Base-by-base conservation (phyloP, 257 asterid genomes). In the Jaltomata sinuosa region DNA sequence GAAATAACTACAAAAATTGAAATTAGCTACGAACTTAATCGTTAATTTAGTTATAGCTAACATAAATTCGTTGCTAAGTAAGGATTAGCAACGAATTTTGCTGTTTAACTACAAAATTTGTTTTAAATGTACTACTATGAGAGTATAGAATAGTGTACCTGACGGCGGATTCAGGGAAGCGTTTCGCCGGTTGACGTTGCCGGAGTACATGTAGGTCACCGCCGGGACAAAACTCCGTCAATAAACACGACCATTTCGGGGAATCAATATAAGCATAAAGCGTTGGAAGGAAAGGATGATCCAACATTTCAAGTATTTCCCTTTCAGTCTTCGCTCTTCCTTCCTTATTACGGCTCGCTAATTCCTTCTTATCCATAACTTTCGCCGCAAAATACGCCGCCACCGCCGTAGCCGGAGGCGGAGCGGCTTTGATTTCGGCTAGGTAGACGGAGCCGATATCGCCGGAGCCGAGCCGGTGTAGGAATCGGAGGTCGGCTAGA, bases 171-270 rank as follows among this genome's bases (percentile, higher is more conserved):
- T 93, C 96, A 15, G 96, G 92, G 92, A 94, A 96, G 71, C 98
- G 97, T 88, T 94, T 95, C 34, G 90, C 84, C 6, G 98, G 97
- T 88, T 96, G 99, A 5, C 97, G 97, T 88, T 95, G 99, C 54
- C 99, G 98, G 92, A 96, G 97, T 76, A 95, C 95, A 83, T 96
- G 99, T 27, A 96, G 92, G 88, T 96, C 99, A 29, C 99, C 99
- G 85, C 98, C 99, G 87, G 99, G 98, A 83, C 98, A 94, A 84
- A 95, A 95, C 88, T 96, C 99, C 38, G 98, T 94, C 80, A 96
- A 59, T 1, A 96, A 89, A 68, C 99, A 94, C 62, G 96, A 92
- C 98, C 98, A 96, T 69, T 94, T 93, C 6, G 98, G 93, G 1
- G 98, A 88, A 21, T 96, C 99, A 11, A 97, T 85, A 85, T 92